Conservation (phyloP, 1,284 basidiomycete genomes). For the Bjerkandera adusta region DNA sequence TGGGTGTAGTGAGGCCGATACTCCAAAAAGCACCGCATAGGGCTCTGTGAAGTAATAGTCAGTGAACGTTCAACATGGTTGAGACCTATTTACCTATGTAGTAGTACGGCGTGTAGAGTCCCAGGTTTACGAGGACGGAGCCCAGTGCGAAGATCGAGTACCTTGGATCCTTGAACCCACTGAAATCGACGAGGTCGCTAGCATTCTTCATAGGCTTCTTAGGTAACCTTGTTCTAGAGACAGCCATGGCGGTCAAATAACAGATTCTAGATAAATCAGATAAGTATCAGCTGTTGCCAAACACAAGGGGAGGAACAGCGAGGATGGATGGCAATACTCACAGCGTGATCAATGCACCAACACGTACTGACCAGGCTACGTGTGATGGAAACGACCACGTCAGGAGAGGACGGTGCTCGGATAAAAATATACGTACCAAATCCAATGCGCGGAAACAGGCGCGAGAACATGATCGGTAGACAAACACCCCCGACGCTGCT, state of each 20-base stretch:
- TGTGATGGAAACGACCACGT: background rate
- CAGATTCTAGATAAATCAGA: slow-evolving; percentile 4
- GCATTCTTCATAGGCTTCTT: background rate
- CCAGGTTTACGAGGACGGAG: slow-evolving; percentile 9
- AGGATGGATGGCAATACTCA: slow-evolving; percentile 3
- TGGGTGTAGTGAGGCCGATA: slow-evolving; percentile 6
- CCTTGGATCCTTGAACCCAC: slow-evolving; percentile 9
- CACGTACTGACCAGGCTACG: slow-evolving; percentile 4
- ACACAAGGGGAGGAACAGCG: background rate
- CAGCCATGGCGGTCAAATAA: slow-evolving; percentile 5
- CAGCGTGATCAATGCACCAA: slow-evolving; percentile 5
- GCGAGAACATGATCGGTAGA: slow-evolving; percentile 11
- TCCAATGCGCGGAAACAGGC: slow-evolving; percentile 6
- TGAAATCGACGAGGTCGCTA: slow-evolving; percentile 4
- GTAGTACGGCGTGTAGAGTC: slow-evolving; percentile 8
- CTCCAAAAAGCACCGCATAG: slow-evolving; percentile 7
- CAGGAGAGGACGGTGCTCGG: background rate
- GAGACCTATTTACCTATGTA: slow-evolving; percentile 1
- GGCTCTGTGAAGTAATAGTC: slow-evolving; percentile 1
- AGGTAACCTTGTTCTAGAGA: slow-evolving; percentile 8
- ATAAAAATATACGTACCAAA: background rate
- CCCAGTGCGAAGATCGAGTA: slow-evolving; percentile 6
- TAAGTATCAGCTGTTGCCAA: slow-evolving; percentile 11
- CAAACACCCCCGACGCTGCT: slow-evolving; percentile 10
- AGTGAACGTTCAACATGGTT: background rate